Conservation (phyloP, 139 green algal genomes). For the Eudorina sp. region DNA sequence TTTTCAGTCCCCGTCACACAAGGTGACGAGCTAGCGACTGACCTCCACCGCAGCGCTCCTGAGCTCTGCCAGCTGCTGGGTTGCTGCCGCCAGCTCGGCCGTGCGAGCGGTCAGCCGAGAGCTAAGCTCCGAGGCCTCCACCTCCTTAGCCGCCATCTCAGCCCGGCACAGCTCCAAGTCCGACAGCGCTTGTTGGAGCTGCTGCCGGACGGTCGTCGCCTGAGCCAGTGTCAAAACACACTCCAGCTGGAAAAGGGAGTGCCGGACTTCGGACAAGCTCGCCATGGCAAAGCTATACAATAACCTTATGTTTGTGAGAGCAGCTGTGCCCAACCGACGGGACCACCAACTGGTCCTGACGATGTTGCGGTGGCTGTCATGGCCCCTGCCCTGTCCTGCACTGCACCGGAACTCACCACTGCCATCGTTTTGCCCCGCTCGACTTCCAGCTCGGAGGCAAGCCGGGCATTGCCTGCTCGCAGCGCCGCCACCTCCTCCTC, state of each 20-base stretch:
- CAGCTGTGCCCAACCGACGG: no score
- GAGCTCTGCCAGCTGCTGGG: constrained; percentile 1
- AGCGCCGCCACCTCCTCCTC: constrained; percentile 16
- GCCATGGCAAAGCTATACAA: no score
- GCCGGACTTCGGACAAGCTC: no score
- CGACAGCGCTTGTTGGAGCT: constrained; percentile 9
- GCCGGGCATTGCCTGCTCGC: background rate
- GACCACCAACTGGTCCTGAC: no score
- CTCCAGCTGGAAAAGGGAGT: no score
- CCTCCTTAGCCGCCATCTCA: constrained; percentile 6
- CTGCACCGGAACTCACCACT: background rate
- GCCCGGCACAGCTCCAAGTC: constrained; percentile 23
- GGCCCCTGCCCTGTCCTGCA: no score
- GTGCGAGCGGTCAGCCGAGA: background rate
- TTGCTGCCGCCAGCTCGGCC: background rate
- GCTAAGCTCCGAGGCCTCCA: constrained; percentile 19
- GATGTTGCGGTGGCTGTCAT: no score
- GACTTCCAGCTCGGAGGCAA: constrained; percentile 22
- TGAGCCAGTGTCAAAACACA: no score
- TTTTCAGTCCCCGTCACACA: no score
- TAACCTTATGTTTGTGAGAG: no score
- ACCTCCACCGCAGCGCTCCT: background rate
- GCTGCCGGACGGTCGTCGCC: background rate
- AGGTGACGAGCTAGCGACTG: background rate
- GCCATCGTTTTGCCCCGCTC: constrained; percentile 17